Conservation (phyloP, 495 filamentous ascomycete species). For the Penicillium nucicola region DNA sequence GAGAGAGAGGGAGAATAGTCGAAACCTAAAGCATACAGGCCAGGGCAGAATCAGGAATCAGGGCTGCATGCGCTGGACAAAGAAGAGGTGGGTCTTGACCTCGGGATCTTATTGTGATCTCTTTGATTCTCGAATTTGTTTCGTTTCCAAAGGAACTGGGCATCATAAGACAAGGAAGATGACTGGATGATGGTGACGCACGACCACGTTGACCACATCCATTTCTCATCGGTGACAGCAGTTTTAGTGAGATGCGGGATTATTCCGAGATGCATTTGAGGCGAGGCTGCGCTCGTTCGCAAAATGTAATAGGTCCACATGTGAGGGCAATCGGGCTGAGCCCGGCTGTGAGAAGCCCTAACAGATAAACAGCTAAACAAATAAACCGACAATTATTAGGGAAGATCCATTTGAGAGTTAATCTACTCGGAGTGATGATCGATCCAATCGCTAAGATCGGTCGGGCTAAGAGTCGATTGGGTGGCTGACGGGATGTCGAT, state of each 20-base stretch:
- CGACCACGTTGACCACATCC: not conserved
- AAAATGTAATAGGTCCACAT: not conserved
- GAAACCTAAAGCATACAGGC: not conserved
- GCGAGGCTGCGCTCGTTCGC: not conserved
- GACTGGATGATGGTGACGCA: not conserved
- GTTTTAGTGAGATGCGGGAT: too few species aligned
- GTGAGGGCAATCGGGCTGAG: not conserved
- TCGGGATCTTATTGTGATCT: not conserved
- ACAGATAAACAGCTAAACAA: too few species aligned
- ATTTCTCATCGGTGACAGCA: not conserved
- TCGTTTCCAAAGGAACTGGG: not conserved
- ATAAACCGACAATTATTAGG: too few species aligned
- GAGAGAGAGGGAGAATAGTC: too few species aligned
- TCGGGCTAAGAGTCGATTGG: not conserved
- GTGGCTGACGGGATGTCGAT: not conserved
- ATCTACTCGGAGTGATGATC: not conserved
- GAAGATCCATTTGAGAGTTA: not conserved
- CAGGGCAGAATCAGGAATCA: not conserved
- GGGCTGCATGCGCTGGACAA: conserved; percentile 1
- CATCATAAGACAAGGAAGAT: not conserved
- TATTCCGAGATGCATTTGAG: too few species aligned
- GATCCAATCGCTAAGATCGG: not conserved
- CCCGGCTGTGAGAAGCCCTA: not conserved
- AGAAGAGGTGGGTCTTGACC: not conserved
- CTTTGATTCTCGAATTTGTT: not conserved